Percentiles rank a stretch among this genome's conserved stretches.
Conservation (phyloP, 2,329 filamentous ascomycete genomes). For the Dactylellina drechsleri region DNA sequence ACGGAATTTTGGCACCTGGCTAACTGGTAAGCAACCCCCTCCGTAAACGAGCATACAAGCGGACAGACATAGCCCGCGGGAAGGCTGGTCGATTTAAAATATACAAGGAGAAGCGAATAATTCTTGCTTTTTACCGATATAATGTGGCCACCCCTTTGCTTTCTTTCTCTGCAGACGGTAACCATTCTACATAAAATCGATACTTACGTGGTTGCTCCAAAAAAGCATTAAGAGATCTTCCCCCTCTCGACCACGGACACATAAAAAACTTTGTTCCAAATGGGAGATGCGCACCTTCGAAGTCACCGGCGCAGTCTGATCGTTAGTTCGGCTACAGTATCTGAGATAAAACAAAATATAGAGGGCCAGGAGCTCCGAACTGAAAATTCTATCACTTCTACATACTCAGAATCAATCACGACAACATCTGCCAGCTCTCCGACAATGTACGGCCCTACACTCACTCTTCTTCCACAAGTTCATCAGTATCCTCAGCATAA, state of each 20-base stretch:
- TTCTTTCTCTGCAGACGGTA: slow-evolving; percentile 19
- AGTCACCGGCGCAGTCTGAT: slow-evolving; percentile 55
- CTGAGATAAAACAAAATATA: slow-evolving; percentile 54
- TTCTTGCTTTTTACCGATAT: slow-evolving; percentile 50
- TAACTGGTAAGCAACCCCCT: slow-evolving; percentile 40
- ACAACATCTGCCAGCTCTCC: slow-evolving; percentile 40
- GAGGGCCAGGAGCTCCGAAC: slow-evolving; percentile 34
- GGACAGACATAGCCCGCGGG: slow-evolving; percentile 37
- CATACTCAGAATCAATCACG: slow-evolving; percentile 32
- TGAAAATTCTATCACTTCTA: slow-evolving; percentile 26
- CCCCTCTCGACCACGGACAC: slow-evolving; percentile 27
- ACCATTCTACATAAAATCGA: slow-evolving; percentile 26
- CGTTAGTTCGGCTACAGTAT: slow-evolving; percentile 52
- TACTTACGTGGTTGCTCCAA: slow-evolving; percentile 40
- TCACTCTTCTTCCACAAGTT: slow-evolving; percentile 43
- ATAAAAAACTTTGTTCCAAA: slow-evolving; percentile 49
- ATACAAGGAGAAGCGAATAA: slow-evolving; percentile 53
- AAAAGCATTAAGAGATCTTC: slow-evolving; percentile 38
- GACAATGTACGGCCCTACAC: slow-evolving; percentile 53
- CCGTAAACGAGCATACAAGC: slow-evolving; percentile 46
- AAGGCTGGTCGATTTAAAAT: slow-evolving; percentile 52
- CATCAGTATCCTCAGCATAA: slow-evolving; percentile 48
- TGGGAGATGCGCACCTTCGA: slow-evolving; percentile 54
- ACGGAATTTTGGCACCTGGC: slow-evolving; percentile 13
- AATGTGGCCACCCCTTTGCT: slow-evolving; percentile 52